Conservation (phyloP, 352 stramenopile genomes). For the Pythium rhizo-oryzae region DNA sequence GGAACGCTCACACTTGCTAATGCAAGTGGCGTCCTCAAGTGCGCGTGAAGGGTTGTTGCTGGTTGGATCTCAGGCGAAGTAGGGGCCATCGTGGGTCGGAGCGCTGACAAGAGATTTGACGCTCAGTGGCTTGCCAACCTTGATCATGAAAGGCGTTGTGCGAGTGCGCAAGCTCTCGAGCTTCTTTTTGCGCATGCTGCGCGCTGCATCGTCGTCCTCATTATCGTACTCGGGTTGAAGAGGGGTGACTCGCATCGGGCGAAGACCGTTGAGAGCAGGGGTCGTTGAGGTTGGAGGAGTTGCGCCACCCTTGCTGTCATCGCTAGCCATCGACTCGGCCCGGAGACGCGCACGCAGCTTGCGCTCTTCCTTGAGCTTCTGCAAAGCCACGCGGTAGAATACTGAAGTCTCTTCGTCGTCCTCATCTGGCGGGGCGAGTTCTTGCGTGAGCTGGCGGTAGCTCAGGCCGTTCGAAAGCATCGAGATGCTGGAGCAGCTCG, state of each 20-base stretch:
- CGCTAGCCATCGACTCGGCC: not conserved
- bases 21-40: not conserved
- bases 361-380: conserved; percentile 41
- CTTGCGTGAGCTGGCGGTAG: conserved; percentile 45
- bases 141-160: conserved; percentile 16
- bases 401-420: not conserved
- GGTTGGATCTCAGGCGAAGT: not conserved
- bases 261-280: not conserved
- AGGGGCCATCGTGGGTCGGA: not conserved
- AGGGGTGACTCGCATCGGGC: conserved; percentile 8
- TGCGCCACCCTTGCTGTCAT: not conserved
- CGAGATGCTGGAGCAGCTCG: not conserved
- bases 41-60: not conserved
- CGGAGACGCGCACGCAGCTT: conserved; percentile 28
- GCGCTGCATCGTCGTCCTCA: conserved; percentile 28
- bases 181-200: conserved; percentile 35
- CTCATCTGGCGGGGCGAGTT: conserved; percentile 21
- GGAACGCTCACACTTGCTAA: not conserved
- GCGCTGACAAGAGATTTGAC: not conserved
- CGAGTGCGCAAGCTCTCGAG: conserved; percentile 40
- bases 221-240: conserved; percentile 14
- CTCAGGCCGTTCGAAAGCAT: conserved; percentile 9
- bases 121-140: conserved; percentile 17
- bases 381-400: conserved; percentile 33
- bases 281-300: not conserved